phyloP scores from a whole-genome alignment of 257 asterid species.

The Euphrasia confusa region DNA sequence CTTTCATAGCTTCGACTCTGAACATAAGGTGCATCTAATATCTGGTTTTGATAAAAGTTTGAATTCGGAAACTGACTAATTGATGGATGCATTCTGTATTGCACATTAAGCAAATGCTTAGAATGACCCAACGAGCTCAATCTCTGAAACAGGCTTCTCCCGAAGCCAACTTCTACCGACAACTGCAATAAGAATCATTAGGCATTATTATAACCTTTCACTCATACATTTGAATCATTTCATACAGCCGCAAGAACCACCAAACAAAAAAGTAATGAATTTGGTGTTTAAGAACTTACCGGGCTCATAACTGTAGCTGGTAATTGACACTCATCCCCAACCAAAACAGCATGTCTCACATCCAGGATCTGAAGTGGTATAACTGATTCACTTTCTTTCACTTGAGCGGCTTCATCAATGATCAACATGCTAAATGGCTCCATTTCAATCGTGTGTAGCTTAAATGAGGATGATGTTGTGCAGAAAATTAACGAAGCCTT shows the following conservation, averaged over 20 bases:
- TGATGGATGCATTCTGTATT: slow-evolving; percentile 62
- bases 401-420: slow-evolving; percentile 64
- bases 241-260: background rate
- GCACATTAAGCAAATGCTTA: slow-evolving; percentile 46
- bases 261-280: background rate
- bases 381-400: slow-evolving; percentile 50
- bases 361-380: slow-evolving; percentile 49
- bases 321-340: slow-evolving; percentile 57
- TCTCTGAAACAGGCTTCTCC: slow-evolving; percentile 62
- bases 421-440: slow-evolving; percentile 41
- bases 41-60: slow-evolving; percentile 36
- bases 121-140: slow-evolving; percentile 45
- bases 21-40: slow-evolving; percentile 44
- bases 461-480: slow-evolving; percentile 46
- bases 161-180: slow-evolving; percentile 45
- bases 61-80: slow-evolving; percentile 52
- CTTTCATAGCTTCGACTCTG: slow-evolving; percentile 25
- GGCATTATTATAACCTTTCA: background rate
- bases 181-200: slow-evolving; percentile 26
- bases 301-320: slow-evolving; percentile 51
- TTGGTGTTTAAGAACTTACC: slow-evolving; percentile 23
- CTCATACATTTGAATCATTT: background rate
- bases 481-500: slow-evolving; percentile 49
- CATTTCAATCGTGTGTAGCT: slow-evolving; percentile 28
- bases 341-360: slow-evolving; percentile 42